Percentiles rank a stretch among this genome's conserved stretches.
Conservation (phyloP, 1,139 yeast genomes). For the Scheffersomyces stambukii region DNA sequence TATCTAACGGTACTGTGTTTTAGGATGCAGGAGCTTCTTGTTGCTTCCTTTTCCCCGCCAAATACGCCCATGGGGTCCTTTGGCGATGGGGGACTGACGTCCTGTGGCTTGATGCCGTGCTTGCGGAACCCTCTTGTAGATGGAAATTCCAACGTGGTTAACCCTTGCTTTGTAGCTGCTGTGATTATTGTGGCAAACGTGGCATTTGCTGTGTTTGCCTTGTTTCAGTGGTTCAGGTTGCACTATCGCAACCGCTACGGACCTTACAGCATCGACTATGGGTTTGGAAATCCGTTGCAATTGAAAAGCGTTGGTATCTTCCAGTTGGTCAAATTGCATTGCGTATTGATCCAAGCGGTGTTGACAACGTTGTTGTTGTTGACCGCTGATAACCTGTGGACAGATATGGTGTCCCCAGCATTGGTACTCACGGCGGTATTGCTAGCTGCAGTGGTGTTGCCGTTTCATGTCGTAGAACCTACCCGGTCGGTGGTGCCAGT, state of each 20-base stretch:
- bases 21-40: too few species aligned
- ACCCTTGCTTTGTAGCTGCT: constrained; percentile 28
- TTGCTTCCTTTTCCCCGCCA: too few species aligned
- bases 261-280: constrained; percentile 22
- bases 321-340: constrained; percentile 20
- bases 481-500: constrained; percentile 22
- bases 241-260: constrained; percentile 22
- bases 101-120: constrained; percentile 5
- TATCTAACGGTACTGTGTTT: too few species aligned
- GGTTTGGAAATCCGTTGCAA: constrained; percentile 26
- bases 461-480: constrained; percentile 31
- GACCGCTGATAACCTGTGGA: constrained; percentile 10
- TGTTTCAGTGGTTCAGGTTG: constrained; percentile 15
- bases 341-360: constrained; percentile 20
- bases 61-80: constrained; percentile 12
- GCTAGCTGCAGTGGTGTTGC: constrained; percentile 18
- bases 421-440: constrained; percentile 10
- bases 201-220: constrained; percentile 10
- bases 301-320: constrained; percentile 24
- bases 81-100: constrained; percentile 13
- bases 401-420: constrained; percentile 8
- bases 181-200: constrained; percentile 10
- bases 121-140: constrained; percentile 19
- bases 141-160: constrained; percentile 16
- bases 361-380: constrained; percentile 14